phyloP scores from a whole-genome alignment of 2,329 filamentous ascomycete genomes.

The Incumbomyces lentus region DNA sequence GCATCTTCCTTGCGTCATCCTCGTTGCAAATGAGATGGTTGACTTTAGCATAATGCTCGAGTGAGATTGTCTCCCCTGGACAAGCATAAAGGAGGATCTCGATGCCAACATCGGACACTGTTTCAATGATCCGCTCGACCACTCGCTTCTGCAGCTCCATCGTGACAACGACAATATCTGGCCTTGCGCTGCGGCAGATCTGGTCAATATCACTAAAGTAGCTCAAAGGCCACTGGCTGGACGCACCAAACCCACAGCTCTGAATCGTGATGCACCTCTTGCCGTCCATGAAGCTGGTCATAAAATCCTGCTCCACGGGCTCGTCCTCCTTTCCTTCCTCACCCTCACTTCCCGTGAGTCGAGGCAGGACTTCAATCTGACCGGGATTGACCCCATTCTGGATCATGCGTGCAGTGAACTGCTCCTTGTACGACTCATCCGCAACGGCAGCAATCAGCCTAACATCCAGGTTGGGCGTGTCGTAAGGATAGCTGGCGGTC shows the following conservation, averaged over 20 bases:
- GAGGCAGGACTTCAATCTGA: constrained; percentile 27
- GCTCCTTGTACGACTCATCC: background rate
- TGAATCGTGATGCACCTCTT: constrained; percentile 40
- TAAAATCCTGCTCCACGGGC: constrained; percentile 37
- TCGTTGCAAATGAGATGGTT: constrained; percentile 15
- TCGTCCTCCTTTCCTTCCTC: constrained; percentile 22
- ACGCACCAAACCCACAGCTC: constrained; percentile 39
- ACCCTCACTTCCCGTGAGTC: no score
- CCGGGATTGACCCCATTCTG: background rate
- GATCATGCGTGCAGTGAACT: background rate
- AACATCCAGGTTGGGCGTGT: background rate
- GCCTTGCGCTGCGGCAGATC: constrained; percentile 4
- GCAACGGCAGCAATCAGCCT: background rate
- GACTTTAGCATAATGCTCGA: constrained; percentile 6
- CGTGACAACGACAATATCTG: constrained; percentile 13
- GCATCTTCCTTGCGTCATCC: constrained; percentile 9
- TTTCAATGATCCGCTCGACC: constrained; percentile 11
- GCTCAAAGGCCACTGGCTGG: constrained; percentile 25
- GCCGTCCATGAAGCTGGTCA: constrained; percentile 38
- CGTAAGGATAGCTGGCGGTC: background rate
- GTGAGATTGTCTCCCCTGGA: constrained; percentile 6
- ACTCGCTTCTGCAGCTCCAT: constrained; percentile 5
- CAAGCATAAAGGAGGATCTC: constrained; percentile 13
- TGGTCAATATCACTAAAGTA: constrained; percentile 8
- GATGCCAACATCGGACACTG: constrained; percentile 7